Percentiles rank a stretch among this genome's conserved stretches.
phyloP scores from a whole-genome alignment of 768 basidiomycete species.

The Termitomyces sp. region DNA sequence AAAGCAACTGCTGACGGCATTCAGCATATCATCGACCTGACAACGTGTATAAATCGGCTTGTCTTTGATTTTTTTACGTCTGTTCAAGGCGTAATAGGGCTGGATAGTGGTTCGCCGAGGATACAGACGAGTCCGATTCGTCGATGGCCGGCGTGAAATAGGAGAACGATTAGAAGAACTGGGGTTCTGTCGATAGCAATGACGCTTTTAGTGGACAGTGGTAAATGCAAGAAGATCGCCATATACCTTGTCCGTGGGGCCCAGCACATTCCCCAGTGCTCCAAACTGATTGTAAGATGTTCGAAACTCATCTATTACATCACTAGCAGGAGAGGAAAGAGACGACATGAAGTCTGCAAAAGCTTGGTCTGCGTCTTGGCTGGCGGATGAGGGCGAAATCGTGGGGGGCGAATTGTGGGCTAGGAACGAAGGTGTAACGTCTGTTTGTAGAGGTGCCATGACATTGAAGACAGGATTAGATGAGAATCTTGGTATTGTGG shows the following conservation, averaged over 20 bases:
- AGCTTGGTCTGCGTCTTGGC: slow-evolving; percentile 5
- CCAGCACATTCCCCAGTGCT: not conserved
- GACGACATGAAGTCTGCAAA: slow-evolving; percentile 12
- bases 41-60: slow-evolving; percentile 14
- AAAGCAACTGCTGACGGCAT: slow-evolving; percentile 13
- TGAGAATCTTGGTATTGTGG: not conserved
- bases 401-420: not conserved
- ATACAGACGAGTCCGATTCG: not conserved
- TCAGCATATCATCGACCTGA: slow-evolving; percentile 15
- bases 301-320: not conserved
- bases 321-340: not conserved
- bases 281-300: not conserved
- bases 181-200: not conserved
- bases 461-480: not conserved
- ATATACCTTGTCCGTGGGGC: not conserved
- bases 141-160: not conserved
- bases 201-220: not conserved
- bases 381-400: not conserved
- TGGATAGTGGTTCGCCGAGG: slow-evolving; percentile 3
- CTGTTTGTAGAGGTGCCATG: not conserved
- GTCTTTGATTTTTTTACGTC: slow-evolving; percentile 12
- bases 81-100: slow-evolving; percentile 3
- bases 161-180: not conserved
- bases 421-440: not conserved
- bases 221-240: not conserved